phyloP scores from a whole-genome alignment of 2,329 filamentous ascomycete genomes.

The Phaeosphaeriaceae sp. region DNA sequence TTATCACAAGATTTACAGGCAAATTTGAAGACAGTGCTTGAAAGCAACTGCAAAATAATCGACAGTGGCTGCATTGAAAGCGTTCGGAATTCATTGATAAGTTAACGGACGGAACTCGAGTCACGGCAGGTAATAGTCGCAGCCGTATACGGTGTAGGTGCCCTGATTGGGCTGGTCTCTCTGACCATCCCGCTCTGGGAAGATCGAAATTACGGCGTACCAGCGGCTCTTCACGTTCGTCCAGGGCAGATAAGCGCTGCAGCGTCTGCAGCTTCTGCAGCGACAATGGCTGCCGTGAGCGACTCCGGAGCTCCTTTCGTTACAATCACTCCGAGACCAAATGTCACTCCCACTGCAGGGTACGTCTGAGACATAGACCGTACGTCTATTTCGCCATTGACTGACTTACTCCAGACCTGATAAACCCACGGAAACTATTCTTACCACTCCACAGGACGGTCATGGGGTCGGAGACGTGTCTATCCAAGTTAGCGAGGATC shows the following conservation, averaged over 20 bases:
- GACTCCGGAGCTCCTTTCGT: constrained; percentile 1
- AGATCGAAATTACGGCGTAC: neutral
- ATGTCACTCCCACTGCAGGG: constrained; percentile 2
- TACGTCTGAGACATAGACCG: neutral
- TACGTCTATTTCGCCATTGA: neutral
- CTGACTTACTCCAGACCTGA: neutral
- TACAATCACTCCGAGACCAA: constrained; percentile 8
- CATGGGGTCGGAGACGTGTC: constrained; percentile 6
- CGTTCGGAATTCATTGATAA: constrained; percentile 1
- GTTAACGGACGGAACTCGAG: constrained; percentile 6
- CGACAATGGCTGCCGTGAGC: constrained; percentile 3
- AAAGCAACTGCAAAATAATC: constrained; percentile 1
- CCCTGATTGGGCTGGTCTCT: neutral
- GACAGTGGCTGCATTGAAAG: constrained; percentile 7
- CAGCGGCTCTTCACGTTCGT: constrained; percentile 3
- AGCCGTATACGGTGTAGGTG: neutral
- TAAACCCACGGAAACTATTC: constrained; percentile 1
- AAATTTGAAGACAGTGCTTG: constrained; percentile 3
- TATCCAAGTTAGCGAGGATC: constrained; percentile 6
- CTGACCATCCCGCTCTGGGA: neutral
- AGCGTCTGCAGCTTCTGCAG: constrained; percentile 3
- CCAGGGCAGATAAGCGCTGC: constrained; percentile 1
- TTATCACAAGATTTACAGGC: constrained; percentile 7
- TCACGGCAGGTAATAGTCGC: constrained; percentile 1
- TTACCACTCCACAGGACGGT: neutral